Percentiles rank a stretch among this genome's conserved stretches.
Evolutionary conservation across 2,329 filamentous ascomycete genomes (phyloP).

Genomic region (Ophiosphaerella korrae): DNA sequence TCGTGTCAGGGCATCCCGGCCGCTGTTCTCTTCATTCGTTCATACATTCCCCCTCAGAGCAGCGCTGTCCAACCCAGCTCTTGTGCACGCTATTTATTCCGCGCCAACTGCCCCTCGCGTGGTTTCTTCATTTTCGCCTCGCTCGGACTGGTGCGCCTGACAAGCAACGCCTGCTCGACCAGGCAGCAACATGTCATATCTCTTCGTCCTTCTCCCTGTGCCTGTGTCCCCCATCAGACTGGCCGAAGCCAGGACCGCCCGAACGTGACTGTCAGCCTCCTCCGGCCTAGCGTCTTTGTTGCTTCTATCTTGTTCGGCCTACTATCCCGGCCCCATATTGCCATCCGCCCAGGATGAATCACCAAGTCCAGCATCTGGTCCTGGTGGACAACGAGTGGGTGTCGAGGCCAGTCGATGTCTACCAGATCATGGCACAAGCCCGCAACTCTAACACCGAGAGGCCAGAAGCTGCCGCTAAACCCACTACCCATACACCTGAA

Average conservation of each 20-base stretch:
- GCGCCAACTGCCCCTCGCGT: constrained; percentile 16
- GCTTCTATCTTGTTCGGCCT: constrained; percentile 1
- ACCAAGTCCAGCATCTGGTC: constrained; percentile 33
- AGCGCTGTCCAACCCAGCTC: constrained; percentile 9
- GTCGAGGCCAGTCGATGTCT: constrained; percentile 45
- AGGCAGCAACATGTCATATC: constrained; percentile 25
- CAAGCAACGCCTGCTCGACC: constrained; percentile 13
- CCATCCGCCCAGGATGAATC: constrained; percentile 26
- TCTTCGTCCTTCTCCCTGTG: constrained; percentile 10
- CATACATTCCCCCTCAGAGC: constrained; percentile 11
- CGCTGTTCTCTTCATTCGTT: constrained; percentile 13
- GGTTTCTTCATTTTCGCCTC: constrained; percentile 10
- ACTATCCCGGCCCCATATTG: background rate
- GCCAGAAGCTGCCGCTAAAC: constrained; percentile 31
- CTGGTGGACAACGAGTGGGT: constrained; percentile 43
- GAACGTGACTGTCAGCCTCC: background rate
- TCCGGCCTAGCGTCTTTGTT: constrained; percentile 7
- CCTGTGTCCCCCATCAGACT: constrained; percentile 6
- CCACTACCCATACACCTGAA: constrained; percentile 52
- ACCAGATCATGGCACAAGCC: constrained; percentile 49
- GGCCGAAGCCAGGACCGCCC: constrained; percentile 6
- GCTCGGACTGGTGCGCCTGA: constrained; percentile 7
- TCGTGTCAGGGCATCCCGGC: constrained; percentile 15
- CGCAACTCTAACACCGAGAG: constrained; percentile 32
- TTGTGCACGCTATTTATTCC: constrained; percentile 13